phyloP scores from a whole-genome alignment of 352 stramenopile species.

The Pythium sukuiense region DNA sequence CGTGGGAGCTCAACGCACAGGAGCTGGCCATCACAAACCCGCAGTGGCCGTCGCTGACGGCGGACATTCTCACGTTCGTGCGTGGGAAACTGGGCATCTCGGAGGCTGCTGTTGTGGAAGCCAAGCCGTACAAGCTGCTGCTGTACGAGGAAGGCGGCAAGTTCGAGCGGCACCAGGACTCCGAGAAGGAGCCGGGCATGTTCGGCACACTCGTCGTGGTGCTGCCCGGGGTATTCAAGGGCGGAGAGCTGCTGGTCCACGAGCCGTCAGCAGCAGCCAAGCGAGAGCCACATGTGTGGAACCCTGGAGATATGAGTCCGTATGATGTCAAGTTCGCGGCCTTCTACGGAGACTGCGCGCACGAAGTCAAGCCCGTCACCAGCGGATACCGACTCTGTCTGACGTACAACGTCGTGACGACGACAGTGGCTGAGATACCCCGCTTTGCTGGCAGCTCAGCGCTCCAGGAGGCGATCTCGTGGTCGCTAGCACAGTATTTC shows the following conservation, averaged over 20 bases:
- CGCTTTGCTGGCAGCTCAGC: slow-evolving; percentile 8
- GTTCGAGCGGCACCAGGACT: slow-evolving; percentile 38
- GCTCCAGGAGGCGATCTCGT: slow-evolving; percentile 7
- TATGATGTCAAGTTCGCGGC: slow-evolving; percentile 14
- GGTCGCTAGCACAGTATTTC: slow-evolving; percentile 14
- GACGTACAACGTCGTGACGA: neutral
- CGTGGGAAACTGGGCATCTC: slow-evolving; percentile 9
- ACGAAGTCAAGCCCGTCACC: slow-evolving; percentile 15
- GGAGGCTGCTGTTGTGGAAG: neutral
- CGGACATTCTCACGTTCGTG: neutral
- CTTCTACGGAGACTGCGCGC: slow-evolving; percentile 19
- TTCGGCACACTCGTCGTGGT: slow-evolving; percentile 46
- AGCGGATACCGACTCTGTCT: slow-evolving; percentile 3
- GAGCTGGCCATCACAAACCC: slow-evolving; percentile 12
- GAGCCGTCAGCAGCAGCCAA: neutral
- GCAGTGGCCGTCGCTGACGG: slow-evolving; percentile 1
- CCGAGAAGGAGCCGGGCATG: slow-evolving; percentile 43
- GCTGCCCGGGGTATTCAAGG: slow-evolving; percentile 29
- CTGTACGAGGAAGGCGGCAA: slow-evolving; percentile 38
- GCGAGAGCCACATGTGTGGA: slow-evolving; percentile 4
- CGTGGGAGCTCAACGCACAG: slow-evolving; percentile 12
- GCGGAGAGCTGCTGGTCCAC: slow-evolving; percentile 17
- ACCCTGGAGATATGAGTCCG: neutral
- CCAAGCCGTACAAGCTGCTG: slow-evolving; percentile 40
- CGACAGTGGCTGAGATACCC: slow-evolving; percentile 1